phyloP scores from a whole-genome alignment of 768 basidiomycete genomes.

The Boletus barrowsii region DNA sequence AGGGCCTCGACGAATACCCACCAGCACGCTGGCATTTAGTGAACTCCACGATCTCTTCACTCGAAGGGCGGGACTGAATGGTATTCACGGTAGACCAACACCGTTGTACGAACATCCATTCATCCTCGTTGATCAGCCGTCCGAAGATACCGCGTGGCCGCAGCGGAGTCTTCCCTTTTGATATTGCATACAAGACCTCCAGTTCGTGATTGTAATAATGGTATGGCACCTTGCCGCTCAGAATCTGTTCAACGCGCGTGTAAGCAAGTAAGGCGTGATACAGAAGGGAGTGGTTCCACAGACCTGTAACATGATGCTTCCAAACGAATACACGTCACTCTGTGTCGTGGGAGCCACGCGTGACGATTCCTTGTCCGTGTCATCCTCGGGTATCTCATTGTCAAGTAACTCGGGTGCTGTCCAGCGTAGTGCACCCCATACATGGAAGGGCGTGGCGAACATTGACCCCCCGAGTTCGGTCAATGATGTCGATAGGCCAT shows the following conservation, averaged over 20 bases:
- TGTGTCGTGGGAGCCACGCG: not conserved
- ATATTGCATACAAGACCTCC: slow-evolving; percentile 10
- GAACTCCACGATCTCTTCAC: no score
- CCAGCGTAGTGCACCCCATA: slow-evolving; percentile 14
- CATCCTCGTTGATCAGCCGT: not conserved
- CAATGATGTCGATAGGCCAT: slow-evolving; percentile 33
- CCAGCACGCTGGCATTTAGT: not conserved
- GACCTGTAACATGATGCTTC: slow-evolving; percentile 19
- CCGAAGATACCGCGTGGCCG: not conserved
- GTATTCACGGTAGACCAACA: slow-evolving; percentile 25
- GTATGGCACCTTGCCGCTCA: slow-evolving; percentile 17
- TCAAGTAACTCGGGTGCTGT: slow-evolving; percentile 15
- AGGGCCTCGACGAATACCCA: slow-evolving; percentile 9
- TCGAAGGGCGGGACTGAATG: no score
- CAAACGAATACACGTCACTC: slow-evolving; percentile 20
- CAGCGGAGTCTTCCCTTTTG: not conserved
- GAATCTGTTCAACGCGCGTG: not conserved
- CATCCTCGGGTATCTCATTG: not conserved
- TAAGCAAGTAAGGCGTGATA: no score
- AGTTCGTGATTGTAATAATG: slow-evolving; percentile 7
- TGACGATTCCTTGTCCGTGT: not conserved
- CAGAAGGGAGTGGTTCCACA: not conserved
- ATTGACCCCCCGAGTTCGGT: not conserved
- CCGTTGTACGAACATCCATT: slow-evolving; percentile 12
- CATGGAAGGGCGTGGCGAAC: slow-evolving; percentile 2